A percentile compares a stretch with the other conserved stretches of the same genome.
These are phyloP conservation scores for Glaciozyma antarctica DNA, from an alignment of 768 basidiomycete species.

Conservation along the genomic window DNA sequence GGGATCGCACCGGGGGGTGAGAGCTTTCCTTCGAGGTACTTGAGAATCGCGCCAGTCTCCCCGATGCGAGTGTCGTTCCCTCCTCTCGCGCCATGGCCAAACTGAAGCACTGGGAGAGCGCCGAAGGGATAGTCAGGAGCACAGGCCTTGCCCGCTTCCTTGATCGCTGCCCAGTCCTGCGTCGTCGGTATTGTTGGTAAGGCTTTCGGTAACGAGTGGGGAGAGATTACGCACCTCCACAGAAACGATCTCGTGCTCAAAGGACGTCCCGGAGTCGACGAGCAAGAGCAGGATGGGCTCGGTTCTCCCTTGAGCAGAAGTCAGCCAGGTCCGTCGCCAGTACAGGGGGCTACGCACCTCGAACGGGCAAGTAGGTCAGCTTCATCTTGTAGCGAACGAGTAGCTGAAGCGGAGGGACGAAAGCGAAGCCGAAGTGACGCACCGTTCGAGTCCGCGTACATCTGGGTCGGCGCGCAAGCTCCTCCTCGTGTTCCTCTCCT, in stretches of 20 bases:
- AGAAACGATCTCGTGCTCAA: not conserved
- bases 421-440: no score
- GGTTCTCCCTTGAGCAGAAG: not conserved
- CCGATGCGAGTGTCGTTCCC: not conserved
- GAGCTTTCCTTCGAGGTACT: not conserved
- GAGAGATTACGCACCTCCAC: not conserved
- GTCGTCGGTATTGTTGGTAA: not conserved
- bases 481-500: no score
- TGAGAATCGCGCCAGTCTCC: not conserved
- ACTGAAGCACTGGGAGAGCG: not conserved
- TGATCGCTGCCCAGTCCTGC: not conserved
- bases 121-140: not conserved
- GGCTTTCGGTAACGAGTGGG: not conserved
- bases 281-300: conserved; percentile 1
- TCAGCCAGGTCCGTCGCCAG: not conserved
- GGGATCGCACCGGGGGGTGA: not conserved
- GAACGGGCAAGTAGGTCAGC: not conserved
- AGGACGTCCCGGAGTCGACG: not conserved
- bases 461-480: no score
- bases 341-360: not conserved
- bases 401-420: no score
- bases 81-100: not conserved
- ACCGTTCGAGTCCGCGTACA: no score
- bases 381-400: not conserved
- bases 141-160: not conserved